phyloP scores from a whole-genome alignment of 2,329 filamentous ascomycete species.

The Colletotrichum cereale region DNA sequence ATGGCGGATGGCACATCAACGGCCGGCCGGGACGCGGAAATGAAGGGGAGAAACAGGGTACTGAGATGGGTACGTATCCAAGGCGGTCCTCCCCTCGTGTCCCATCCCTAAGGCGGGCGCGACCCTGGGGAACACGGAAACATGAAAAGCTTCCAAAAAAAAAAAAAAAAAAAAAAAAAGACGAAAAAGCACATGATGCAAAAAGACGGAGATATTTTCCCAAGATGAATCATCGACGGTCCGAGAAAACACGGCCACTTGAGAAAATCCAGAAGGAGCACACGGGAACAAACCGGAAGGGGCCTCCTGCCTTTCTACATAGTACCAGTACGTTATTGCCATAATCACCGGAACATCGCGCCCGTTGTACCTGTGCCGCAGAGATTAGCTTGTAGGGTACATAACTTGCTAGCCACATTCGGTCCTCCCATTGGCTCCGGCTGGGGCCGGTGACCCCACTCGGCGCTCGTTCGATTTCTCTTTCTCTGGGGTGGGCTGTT shows the following conservation, averaged over 20 bases:
- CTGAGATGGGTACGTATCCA: too few relatives aligned
- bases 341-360: background rate
- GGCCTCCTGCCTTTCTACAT: too few relatives aligned
- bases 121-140: background rate
- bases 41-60: background rate
- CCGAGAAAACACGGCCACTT: slow-evolving; percentile 34
- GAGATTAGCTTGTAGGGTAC: background rate
- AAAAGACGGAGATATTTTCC: background rate
- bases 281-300: slow-evolving; percentile 30
- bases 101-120: background rate
- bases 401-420: background rate
- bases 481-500: slow-evolving; percentile 13
- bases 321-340: too few relatives aligned
- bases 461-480: slow-evolving; percentile 36
- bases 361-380: background rate
- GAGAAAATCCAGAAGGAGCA: slow-evolving; percentile 24
- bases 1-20: background rate
- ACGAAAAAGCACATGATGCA: too few relatives aligned
- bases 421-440: slow-evolving; percentile 7
- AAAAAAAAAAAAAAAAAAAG: background rate
- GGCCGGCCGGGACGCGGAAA: background rate
- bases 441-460: background rate
- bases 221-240: slow-evolving; percentile 5
- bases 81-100: too few relatives aligned
- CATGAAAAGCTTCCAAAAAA: background rate